These are phyloP conservation scores for Arabis alpina DNA, from an alignment of 345 rosid genomes.

Conservation along the genomic window DNA sequence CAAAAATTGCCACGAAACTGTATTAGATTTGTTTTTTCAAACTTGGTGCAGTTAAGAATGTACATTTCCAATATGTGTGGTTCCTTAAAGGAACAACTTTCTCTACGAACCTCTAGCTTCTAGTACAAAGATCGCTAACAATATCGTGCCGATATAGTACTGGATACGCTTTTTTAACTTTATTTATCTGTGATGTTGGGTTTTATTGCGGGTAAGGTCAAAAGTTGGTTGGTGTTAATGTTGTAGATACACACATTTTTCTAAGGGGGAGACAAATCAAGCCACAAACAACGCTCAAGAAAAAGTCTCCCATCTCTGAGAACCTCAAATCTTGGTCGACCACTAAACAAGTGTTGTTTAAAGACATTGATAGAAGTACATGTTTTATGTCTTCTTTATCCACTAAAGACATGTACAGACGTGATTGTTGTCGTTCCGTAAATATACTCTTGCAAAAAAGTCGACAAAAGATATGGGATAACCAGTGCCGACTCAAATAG, in stretches of 20 bases:
- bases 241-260: background rate
- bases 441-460: background rate
- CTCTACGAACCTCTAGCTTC: constrained; percentile 26
- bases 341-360: constrained; percentile 7
- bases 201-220: constrained; percentile 4
- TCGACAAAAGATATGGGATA: background rate
- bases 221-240: constrained; percentile 2
- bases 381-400: background rate
- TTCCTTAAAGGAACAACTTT: background rate
- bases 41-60: background rate
- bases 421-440: background rate
- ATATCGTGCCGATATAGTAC: constrained; percentile 11
- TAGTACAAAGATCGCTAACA: constrained; percentile 8
- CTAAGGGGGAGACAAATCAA: background rate
- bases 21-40: no score
- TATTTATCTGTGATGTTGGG: background rate
- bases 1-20: no score
- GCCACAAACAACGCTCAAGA: background rate
- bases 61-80: no score
- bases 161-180: no score
- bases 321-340: constrained; percentile 13
- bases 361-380: background rate
- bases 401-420: background rate
- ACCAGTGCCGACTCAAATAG: background rate
- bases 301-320: background rate